Base-by-base conservation (phyloP, 805 yeast species). In the Metahyphopichia silvanorum region DNA sequence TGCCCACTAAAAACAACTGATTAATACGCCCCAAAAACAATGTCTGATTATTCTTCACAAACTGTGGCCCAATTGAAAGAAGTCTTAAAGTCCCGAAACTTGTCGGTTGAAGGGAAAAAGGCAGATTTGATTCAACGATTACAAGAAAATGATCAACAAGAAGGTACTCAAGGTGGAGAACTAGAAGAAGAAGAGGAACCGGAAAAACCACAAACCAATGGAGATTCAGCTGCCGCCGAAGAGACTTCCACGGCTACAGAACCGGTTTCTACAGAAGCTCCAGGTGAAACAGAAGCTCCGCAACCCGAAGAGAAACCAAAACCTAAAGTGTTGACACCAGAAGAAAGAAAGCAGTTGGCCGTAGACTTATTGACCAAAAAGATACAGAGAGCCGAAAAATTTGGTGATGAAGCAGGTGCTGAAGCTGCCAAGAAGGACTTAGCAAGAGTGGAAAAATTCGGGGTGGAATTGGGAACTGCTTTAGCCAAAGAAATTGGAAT, bases 11-110 rank as follows among this genome's bases (percentile, higher is more conserved):
- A n/a, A n/a, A n/a, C n/a, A n/a, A n/a, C n/a, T n/a, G n/a, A n/a
- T n/a, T n/a, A n/a, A n/a, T n/a, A n/a, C n/a, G n/a, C n/a, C n/a
- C n/a, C n/a, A n/a, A 34, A 27, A 29, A 41, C 29, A 35, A 77
- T 77, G 81, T 43, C 76, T 12, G 71, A 70, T 8, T 82, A 79
- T 53, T 52, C 76, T n/a, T 51, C 79, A n/a, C 71, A 76, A 42
- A 82, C 89, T 2, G 96, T 88, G 32, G 79, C 82, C 13, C 95
- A 88, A 65, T 72, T 91, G 57, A 89, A 86, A 55, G 95, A 84
- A 40, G 50, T 76, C 35, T 71, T 91, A 47, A 81, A 82, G 47
- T 59, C 71, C 15, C 78, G 79, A 40, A 83, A 82, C 1, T 71
- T 91, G 31, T 56, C 93, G 2, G 66, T 69, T 5, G 74, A 74